These are phyloP conservation scores for Talaromyces funiculosus DNA, from an alignment of 2,329 filamentous ascomycete species.

Conservation along the genomic window DNA sequence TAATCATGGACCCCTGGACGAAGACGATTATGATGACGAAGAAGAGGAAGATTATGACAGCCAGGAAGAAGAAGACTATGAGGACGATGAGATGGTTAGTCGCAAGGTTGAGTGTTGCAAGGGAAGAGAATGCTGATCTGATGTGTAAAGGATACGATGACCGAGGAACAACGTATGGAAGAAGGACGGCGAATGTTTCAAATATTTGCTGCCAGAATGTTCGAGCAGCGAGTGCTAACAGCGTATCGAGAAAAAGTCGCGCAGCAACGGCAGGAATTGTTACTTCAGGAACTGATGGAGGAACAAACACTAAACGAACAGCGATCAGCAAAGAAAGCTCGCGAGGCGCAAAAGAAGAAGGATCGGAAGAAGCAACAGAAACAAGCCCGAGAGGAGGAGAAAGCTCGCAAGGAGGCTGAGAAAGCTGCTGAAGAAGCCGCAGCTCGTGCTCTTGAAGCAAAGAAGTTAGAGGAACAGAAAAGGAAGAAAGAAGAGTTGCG, in stretches of 20 bases:
- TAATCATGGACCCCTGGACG: conserved; percentile 69
- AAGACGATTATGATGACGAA: conserved; percentile 66
- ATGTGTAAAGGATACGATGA: conserved; percentile 73
- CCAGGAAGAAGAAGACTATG: conserved; percentile 60
- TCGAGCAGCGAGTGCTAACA: conserved; percentile 91
- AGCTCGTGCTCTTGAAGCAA: conserved; percentile 67
- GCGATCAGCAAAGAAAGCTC: conserved; percentile 85
- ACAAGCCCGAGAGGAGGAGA: conserved; percentile 83
- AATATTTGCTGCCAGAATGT: conserved; percentile 98
- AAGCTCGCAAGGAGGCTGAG: conserved; percentile 79
- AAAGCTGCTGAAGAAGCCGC: conserved; percentile 82
- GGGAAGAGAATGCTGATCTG: conserved; percentile 24
- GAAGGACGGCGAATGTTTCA: conserved; percentile 98
- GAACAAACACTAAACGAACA: conserved; percentile 71
- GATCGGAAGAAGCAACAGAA: conserved; percentile 89
- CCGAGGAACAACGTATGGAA: conserved; percentile 97
- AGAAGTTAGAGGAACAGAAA: conserved; percentile 72
- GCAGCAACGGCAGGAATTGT: conserved; percentile 80
- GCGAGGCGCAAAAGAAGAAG: conserved; percentile 91
- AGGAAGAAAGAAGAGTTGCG: conserved; percentile 82
- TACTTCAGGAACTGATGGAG: conserved; percentile 85
- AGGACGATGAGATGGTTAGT: conserved; percentile 60
- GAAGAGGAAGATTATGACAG: conserved; percentile 69
- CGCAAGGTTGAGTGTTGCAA: conserved; percentile 12
- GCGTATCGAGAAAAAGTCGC: conserved; percentile 98